Percentiles rank a stretch among this genome's conserved stretches.
Evolutionary conservation across 2,329 filamentous ascomycete genomes (phyloP).

Genomic region (Ophiostoma himal-ulmi): DNA sequence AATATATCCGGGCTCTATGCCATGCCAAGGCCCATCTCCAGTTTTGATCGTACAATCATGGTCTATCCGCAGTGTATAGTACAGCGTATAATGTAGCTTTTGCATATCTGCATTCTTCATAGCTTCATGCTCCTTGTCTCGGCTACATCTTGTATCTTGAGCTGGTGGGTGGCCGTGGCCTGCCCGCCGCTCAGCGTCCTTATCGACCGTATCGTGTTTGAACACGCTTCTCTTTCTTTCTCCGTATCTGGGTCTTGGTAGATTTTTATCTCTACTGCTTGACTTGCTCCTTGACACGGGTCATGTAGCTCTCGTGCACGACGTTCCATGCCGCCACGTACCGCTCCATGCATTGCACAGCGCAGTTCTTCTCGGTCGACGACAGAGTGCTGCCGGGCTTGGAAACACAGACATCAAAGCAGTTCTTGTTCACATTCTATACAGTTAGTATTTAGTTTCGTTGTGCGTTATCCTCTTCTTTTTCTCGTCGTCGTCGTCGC

Average conservation of each 20-base stretch:
- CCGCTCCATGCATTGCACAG: slow-evolving; percentile 75
- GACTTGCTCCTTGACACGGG: slow-evolving; percentile 37
- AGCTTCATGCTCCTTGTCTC: not conserved
- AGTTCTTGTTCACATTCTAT: slow-evolving; percentile 74
- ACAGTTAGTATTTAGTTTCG: slow-evolving; percentile 7
- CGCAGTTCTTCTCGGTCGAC: slow-evolving; percentile 62
- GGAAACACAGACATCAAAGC: slow-evolving; percentile 71
- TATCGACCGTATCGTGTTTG: not conserved
- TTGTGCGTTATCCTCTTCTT: not conserved
- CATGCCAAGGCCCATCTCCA: not conserved
- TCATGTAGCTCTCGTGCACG: slow-evolving; percentile 63
- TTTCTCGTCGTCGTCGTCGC: not conserved
- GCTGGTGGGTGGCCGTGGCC: not conserved
- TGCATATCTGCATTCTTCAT: not conserved
- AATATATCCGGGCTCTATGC: slow-evolving; percentile 6
- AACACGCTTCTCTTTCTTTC: not conserved
- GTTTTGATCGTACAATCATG: slow-evolving; percentile 11
- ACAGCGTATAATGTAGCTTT: not conserved
- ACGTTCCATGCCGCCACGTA: slow-evolving; percentile 77
- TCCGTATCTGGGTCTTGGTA: not conserved
- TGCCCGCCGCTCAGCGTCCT: not conserved
- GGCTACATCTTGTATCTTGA: not conserved
- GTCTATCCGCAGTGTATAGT: not conserved
- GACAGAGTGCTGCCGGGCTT: slow-evolving; percentile 63
- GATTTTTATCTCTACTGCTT: slow-evolving; percentile 39